Percentiles rank a stretch among this genome's conserved stretches.
These are phyloP conservation scores for Rhizoctonia solani DNA, from an alignment of 1,284 basidiomycete species.

Conservation along the genomic window DNA sequence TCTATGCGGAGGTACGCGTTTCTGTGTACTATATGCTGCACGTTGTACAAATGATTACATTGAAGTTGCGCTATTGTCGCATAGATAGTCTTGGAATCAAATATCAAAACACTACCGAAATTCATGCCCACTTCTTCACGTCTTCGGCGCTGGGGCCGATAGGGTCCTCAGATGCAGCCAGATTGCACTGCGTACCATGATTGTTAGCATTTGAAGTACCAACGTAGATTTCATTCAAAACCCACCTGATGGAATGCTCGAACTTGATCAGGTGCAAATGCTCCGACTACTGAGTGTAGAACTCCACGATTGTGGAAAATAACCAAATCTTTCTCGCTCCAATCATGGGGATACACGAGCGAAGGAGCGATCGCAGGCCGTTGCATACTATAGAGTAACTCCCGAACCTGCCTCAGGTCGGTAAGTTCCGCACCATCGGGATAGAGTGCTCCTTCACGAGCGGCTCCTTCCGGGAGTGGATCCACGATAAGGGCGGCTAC, in stretches of 20 bases:
- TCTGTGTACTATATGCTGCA: background rate
- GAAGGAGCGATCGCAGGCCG: slow-evolving; percentile 75
- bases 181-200: slow-evolving; percentile 58
- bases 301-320: slow-evolving; percentile 77
- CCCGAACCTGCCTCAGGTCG: slow-evolving; percentile 71
- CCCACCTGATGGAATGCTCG: slow-evolving; percentile 70
- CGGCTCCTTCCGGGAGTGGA: slow-evolving; percentile 60
- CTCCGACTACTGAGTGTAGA: slow-evolving; percentile 76
- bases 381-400: slow-evolving; percentile 76
- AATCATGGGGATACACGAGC: slow-evolving; percentile 48
- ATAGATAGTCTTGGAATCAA: too few relatives aligned
- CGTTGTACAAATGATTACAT: background rate
- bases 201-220: background rate
- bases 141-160: slow-evolving; percentile 66
- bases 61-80: background rate
- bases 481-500: slow-evolving; percentile 60
- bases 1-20: too few relatives aligned
- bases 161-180: slow-evolving; percentile 74
- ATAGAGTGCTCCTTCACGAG: slow-evolving; percentile 62
- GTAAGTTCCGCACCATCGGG: slow-evolving; percentile 74
- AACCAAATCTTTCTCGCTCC: slow-evolving; percentile 65
- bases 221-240: background rate
- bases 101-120: slow-evolving; percentile 8
- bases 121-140: slow-evolving; percentile 62
- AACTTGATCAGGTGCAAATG: slow-evolving; percentile 67